Evolutionary conservation across 768 basidiomycete genomes (phyloP).

Genomic region (Cystofilobasidium capitatum): DNA sequence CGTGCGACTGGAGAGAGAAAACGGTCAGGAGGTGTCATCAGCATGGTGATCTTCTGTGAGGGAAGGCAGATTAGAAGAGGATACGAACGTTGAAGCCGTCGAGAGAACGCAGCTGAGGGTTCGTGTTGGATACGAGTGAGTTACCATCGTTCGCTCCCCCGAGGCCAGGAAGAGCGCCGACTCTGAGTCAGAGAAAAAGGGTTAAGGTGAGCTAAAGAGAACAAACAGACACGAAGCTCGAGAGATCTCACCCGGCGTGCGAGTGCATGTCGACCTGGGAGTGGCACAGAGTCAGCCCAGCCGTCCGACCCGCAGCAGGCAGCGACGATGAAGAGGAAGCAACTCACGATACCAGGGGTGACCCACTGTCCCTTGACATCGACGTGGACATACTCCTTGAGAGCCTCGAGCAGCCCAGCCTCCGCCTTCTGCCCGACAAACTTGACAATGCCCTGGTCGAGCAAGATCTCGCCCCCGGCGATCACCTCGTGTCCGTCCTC

Average conservation of each 20-base stretch:
- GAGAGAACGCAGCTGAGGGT: slow-evolving; percentile 56
- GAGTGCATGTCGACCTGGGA: slow-evolving; percentile 25
- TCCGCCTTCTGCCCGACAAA: slow-evolving; percentile 49
- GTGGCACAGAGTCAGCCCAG: no score
- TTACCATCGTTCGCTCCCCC: slow-evolving; percentile 6
- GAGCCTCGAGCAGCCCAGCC: slow-evolving; percentile 48
- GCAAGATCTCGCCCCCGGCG: slow-evolving; percentile 51
- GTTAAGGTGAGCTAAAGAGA: background rate
- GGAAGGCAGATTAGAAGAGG: background rate
- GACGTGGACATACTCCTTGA: slow-evolving; percentile 50
- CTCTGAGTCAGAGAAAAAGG: background rate
- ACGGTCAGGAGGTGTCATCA: background rate
- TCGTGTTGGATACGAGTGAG: background rate
- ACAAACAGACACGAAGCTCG: no score
- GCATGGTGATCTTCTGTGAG: background rate
- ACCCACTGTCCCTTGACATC: slow-evolving; percentile 62
- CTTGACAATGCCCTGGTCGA: slow-evolving; percentile 57
- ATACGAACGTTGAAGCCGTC: slow-evolving; percentile 74
- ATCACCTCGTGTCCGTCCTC: slow-evolving; percentile 51
- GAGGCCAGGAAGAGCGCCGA: background rate
- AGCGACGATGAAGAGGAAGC: background rate
- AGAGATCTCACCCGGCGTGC: no score
- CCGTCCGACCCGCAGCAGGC: no score
- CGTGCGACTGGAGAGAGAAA: background rate
- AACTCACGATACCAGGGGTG: slow-evolving; percentile 50